Percentiles rank a stretch among this genome's conserved stretches.
Evolutionary conservation across 2,329 filamentous ascomycete genomes (phyloP).

Genomic region (Xenoacremonium recifei): DNA sequence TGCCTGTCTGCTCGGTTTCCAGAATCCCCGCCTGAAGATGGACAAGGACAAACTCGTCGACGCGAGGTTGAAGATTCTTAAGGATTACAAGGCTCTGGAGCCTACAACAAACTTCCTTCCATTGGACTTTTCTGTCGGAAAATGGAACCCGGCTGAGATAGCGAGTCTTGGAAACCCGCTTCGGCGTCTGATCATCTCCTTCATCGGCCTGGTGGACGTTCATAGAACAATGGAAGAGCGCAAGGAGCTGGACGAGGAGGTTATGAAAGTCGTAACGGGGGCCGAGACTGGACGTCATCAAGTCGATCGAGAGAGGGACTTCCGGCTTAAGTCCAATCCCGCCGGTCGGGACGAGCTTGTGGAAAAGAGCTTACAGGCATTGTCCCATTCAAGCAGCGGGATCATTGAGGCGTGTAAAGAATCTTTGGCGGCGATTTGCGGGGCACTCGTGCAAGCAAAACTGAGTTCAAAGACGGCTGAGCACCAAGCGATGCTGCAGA

Average conservation of each 20-base stretch:
- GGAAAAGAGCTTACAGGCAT: constrained; percentile 3
- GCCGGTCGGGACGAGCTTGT: not conserved
- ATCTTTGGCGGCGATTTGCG: constrained; percentile 3
- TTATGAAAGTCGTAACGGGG: not conserved
- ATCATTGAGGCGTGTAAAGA: constrained; percentile 5
- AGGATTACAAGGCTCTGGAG: constrained; percentile 35
- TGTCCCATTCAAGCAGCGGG: constrained; percentile 2
- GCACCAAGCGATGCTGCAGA: constrained; percentile 4
- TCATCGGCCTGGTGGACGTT: constrained; percentile 40
- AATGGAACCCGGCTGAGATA: constrained; percentile 45
- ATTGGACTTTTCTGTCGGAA: constrained; percentile 44
- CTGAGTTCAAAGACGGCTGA: not conserved
- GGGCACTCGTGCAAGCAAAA: constrained; percentile 1
- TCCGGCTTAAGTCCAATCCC: constrained; percentile 1
- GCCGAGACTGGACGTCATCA: constrained; percentile 5
- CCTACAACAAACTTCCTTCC: constrained; percentile 42
- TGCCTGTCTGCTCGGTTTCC: not conserved
- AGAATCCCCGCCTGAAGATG: not conserved
- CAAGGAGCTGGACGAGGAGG: not conserved
- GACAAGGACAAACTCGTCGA: constrained; percentile 24
- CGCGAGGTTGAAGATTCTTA: constrained; percentile 28
- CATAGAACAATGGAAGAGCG: constrained; percentile 26
- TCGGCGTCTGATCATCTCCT: constrained; percentile 32
- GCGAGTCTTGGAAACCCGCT: constrained; percentile 33
- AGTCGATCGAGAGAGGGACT: constrained; percentile 5